phyloP scores from a whole-genome alignment of 352 stramenopile genomes.

The Phytophthora ohioensis region DNA sequence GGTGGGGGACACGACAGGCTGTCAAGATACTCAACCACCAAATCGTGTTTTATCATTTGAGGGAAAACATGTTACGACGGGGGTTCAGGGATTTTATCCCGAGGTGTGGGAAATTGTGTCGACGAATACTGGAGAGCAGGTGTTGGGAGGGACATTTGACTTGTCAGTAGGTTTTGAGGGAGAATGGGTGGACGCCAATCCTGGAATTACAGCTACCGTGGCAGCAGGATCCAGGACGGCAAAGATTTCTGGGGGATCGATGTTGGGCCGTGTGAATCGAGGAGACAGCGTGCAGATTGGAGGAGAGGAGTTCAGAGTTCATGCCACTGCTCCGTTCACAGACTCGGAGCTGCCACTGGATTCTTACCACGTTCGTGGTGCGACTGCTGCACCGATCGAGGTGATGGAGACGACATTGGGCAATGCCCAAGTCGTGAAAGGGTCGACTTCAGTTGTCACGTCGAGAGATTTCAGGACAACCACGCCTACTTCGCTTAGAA shows the following conservation, averaged over 20 bases:
- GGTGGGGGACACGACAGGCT: constrained; percentile 47
- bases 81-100: constrained; percentile 57
- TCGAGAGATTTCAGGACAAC: constrained; percentile 46
- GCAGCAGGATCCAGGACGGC: constrained; percentile 56
- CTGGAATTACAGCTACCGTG: constrained; percentile 50
- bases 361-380: constrained; percentile 71
- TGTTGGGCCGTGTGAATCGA: constrained; percentile 78
- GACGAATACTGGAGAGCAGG: constrained; percentile 35
- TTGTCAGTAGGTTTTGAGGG: constrained; percentile 80
- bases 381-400: constrained; percentile 49
- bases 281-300: constrained; percentile 67
- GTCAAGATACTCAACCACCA: constrained; percentile 44
- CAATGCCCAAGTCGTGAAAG: constrained; percentile 57
- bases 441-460: constrained; percentile 47
- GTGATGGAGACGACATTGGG: constrained; percentile 74
- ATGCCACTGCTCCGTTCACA: constrained; percentile 75
- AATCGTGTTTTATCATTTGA: constrained; percentile 67
- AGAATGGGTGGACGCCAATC: constrained; percentile 43
- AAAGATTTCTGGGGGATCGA: constrained; percentile 41
- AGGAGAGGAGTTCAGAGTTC: constrained; percentile 68
- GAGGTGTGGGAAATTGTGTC: constrained; percentile 78
- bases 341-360: constrained; percentile 70
- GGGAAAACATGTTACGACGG: constrained; percentile 46
- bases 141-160: constrained; percentile 73
- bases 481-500: neutral